Evolutionary conservation across 352 stramenopile genomes (phyloP).

Genomic region (Phytophthora citricola): DNA sequence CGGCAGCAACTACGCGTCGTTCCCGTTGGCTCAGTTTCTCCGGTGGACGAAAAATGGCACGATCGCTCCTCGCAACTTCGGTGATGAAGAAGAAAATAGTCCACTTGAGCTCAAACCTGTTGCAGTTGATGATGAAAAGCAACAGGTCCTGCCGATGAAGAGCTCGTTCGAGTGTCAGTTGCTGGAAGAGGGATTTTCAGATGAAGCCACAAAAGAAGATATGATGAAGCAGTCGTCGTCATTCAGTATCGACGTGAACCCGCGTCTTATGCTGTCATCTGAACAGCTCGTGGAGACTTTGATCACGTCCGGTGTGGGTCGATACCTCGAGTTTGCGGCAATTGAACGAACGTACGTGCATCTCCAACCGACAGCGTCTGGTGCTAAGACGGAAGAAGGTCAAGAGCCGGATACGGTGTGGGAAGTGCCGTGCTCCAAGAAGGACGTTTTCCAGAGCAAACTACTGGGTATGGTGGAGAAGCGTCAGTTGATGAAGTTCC

Average conservation of each 20-base stretch:
- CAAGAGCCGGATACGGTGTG: constrained; percentile 55
- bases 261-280: constrained; percentile 81
- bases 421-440: constrained; percentile 90
- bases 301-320: constrained; percentile 83
- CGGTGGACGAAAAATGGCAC: constrained; percentile 64
- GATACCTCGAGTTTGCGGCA: constrained; percentile 90
- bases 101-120: constrained; percentile 1
- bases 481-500: constrained; percentile 91
- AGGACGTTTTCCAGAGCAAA: constrained; percentile 90
- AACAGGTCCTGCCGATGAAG: constrained; percentile 45
- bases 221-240: constrained; percentile 55
- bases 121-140: constrained; percentile 10
- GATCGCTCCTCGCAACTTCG: constrained; percentile 41
- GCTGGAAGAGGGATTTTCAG: constrained; percentile 47
- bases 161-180: constrained; percentile 58
- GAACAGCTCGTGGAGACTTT: constrained; percentile 84
- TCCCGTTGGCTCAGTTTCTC: constrained; percentile 64
- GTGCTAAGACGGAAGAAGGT: constrained; percentile 5
- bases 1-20: constrained; percentile 81
- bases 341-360: constrained; percentile 87
- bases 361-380: constrained; percentile 32
- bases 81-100: constrained; percentile 36
- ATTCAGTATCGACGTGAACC: constrained; percentile 84
- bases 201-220: constrained; percentile 43
- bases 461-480: constrained; percentile 89